A percentile compares a stretch with the other conserved stretches of the same genome.
Conservation (phyloP, 352 stramenopile species). For the Phytophthora tentaculata region DNA sequence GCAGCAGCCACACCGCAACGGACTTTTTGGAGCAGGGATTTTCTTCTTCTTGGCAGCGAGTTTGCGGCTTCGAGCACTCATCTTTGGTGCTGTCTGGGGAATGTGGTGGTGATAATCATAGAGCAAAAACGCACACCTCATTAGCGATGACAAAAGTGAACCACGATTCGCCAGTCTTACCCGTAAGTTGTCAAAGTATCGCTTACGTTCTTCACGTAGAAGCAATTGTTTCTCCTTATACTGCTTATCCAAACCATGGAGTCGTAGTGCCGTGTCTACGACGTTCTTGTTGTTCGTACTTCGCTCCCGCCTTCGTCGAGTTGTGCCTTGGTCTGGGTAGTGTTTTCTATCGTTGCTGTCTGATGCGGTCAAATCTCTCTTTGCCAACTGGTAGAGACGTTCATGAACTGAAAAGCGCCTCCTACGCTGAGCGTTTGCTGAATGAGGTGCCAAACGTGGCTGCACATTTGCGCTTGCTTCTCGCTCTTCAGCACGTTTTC, state of each 20-base stretch:
- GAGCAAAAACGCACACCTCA: not conserved
- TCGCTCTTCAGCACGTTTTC: constrained; percentile 29
- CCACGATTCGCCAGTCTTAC: too few species aligned
- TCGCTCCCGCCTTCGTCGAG: constrained; percentile 12
- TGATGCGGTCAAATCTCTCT: not conserved
- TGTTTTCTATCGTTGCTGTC: constrained; percentile 11
- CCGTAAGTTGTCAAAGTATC: constrained; percentile 39
- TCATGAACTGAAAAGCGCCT: constrained; percentile 45
- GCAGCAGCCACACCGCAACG: constrained; percentile 40
- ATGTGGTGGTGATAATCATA: too few species aligned
- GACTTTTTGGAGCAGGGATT: constrained; percentile 10
- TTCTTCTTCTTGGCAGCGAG: constrained; percentile 46
- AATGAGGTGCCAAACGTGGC: constrained; percentile 61
- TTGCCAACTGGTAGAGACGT: constrained; percentile 59
- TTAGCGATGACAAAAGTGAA: too few species aligned
- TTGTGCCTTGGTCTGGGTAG: not conserved
- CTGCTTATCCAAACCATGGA: constrained; percentile 44
- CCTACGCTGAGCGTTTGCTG: constrained; percentile 43
- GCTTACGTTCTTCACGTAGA: constrained; percentile 38
- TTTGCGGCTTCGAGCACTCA: constrained; percentile 53
- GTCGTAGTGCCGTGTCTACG: constrained; percentile 31
- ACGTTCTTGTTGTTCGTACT: constrained; percentile 3
- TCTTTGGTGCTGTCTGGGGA: constrained; percentile 49
- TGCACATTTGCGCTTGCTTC: constrained; percentile 20
- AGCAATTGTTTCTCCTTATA: constrained; percentile 54